These are phyloP conservation scores for Chaetomium fimeti DNA, from an alignment of 495 filamentous ascomycete genomes.

Conservation along the genomic window DNA sequence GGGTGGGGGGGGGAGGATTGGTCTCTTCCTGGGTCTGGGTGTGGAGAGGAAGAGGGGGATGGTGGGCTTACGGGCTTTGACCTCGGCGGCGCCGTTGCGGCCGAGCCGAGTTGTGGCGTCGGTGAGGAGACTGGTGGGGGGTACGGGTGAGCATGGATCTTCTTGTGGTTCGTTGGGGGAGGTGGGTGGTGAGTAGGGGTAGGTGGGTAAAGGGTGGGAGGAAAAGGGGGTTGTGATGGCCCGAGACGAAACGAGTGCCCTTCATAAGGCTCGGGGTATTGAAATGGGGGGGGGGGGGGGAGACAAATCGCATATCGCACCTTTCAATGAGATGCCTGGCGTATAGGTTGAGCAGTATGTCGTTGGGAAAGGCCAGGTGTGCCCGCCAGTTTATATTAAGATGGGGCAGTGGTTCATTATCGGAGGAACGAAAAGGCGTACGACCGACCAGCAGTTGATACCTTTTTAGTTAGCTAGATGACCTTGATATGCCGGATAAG, in stretches of 20 bases:
- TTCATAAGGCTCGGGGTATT: neutral
- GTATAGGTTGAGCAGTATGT: neutral
- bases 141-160: neutral
- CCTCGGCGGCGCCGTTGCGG: conserved; percentile 66
- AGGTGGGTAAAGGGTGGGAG: neutral
- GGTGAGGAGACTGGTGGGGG: neutral
- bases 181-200: no score
- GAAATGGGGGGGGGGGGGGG: no score
- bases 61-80: conserved; percentile 58
- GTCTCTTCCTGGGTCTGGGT: no score
- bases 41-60: neutral
- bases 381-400: conserved; percentile 87
- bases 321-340: neutral
- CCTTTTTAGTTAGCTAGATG: conserved; percentile 1
- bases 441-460: conserved; percentile 94
- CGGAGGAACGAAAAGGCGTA: conserved; percentile 92
- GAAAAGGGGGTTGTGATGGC: neutral
- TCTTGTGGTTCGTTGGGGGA: neutral
- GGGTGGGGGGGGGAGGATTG: no score
- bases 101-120: conserved; percentile 58
- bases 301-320: neutral
- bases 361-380: conserved; percentile 81
- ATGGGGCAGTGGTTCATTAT: conserved; percentile 41
- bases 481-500: neutral
- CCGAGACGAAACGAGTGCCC: neutral